Base-by-base conservation (phyloP, 768 basidiomycete species). In the Naganishia vaughanmartiniae region DNA sequence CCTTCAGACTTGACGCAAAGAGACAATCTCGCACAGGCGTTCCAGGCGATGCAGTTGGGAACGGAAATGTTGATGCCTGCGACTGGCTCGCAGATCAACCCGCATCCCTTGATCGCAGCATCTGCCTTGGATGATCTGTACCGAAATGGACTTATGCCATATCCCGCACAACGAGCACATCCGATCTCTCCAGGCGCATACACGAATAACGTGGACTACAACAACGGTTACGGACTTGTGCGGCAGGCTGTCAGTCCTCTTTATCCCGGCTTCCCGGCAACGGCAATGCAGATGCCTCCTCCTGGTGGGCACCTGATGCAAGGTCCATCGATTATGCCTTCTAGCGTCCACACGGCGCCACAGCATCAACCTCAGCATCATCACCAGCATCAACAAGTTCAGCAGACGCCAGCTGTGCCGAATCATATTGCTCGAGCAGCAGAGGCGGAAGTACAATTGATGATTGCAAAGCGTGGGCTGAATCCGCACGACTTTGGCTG, bases 401-500 rank as follows among this genome's bases (percentile, higher is more conserved):
- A 51, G 28, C 46, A n/a, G 42, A 63, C 58, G 48, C 54, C 19
- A 33, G 60, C 21, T 9, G 54, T 74, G 0, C 63, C 70, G 21
- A 68, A 74, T 39, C 74, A 75, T 19, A 54, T 71, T 30, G 54
- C 71, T n/a, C 60, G 65, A 19, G 71, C 60, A 1, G 75, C 76
- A 21, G 77, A 74, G 26, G 19, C 56, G 9, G 77, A 76, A 26
- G 78, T 81, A 17, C 74, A 76, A 19, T 73, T 76, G 66, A 67
- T 81, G 54, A 76, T 78, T 11, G 72, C 73, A 54, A 75, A 72
- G 39, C 76, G 78, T 55, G 75, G 77, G 0, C 54, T 81, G 34
- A 81, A 81, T 66, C 80, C 80, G 5, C 72, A 75, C 5, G 74
- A 75, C 1, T 79, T 78, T 42, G 73, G 78, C 54, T 81, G 80